These are phyloP conservation scores for Ustilago cynodontis DNA, from an alignment of 1,284 basidiomycete species.

Conservation along the genomic window DNA sequence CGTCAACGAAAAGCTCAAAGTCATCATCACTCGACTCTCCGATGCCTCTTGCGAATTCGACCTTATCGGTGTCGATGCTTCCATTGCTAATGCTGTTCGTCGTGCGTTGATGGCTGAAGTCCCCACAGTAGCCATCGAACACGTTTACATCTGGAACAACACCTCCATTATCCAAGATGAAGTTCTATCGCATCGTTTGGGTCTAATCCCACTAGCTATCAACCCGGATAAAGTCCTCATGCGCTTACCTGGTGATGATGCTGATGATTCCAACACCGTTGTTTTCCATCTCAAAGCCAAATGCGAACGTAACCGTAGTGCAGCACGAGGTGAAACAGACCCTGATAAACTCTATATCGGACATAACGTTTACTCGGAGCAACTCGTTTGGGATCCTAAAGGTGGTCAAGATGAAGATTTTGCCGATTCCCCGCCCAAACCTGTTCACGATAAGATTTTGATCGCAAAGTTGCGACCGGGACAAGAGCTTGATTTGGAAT, in stretches of 20 bases:
- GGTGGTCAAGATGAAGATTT: constrained; percentile 80
- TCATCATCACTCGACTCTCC: constrained; percentile 62
- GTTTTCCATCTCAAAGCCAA: constrained; percentile 84
- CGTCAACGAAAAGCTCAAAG: constrained; percentile 48
- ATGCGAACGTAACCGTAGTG: constrained; percentile 77
- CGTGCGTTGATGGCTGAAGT: constrained; percentile 93
- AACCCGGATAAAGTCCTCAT: constrained; percentile 78
- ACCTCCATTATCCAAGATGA: constrained; percentile 95
- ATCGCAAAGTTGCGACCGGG: constrained; percentile 94
- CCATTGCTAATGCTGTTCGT: constrained; percentile 93
- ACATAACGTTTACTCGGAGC: constrained; percentile 78
- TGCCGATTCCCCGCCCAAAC: constrained; percentile 75
- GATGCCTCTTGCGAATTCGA: constrained; percentile 83
- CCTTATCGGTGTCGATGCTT: constrained; percentile 93
- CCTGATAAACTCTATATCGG: constrained; percentile 60
- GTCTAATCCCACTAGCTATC: constrained; percentile 88
- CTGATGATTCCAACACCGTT: constrained; percentile 88
- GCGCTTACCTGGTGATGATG: constrained; percentile 72
- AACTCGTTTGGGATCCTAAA: constrained; percentile 84
- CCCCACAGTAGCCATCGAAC: constrained; percentile 86
- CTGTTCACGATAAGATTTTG: constrained; percentile 87
- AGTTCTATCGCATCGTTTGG: constrained; percentile 88
- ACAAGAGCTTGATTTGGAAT: constrained; percentile 83
- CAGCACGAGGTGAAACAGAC: constrained; percentile 73
- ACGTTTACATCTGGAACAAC: constrained; percentile 95